Evolutionary conservation across 345 rosid genomes (phyloP).

Genomic region (Eucalyptus marginata): DNA sequence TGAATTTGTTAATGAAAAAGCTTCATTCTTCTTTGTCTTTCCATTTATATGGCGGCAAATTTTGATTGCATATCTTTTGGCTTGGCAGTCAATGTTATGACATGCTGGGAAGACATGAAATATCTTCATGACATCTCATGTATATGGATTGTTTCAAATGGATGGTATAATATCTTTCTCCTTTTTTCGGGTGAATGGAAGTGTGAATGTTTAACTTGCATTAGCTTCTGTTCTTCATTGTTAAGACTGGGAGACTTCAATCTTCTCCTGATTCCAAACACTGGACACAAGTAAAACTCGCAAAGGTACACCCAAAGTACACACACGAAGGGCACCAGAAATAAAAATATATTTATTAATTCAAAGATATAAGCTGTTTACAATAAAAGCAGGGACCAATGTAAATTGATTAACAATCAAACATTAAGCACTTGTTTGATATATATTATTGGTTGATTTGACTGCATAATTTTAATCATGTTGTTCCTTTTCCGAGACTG

Average conservation of each 20-base stretch:
- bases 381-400: neutral
- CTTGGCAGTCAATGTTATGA: neutral
- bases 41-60: neutral
- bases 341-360: neutral
- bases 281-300: no score
- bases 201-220: neutral
- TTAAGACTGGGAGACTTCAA: neutral
- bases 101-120: neutral
- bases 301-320: neutral
- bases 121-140: neutral
- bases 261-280: neutral
- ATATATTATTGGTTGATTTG: no score
- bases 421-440: neutral
- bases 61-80: neutral
- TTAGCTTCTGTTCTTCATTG: neutral
- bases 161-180: neutral
- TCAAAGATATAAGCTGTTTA: neutral
- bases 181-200: neutral
- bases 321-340: neutral
- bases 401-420: neutral
- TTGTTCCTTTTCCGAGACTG: no score
- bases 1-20: neutral
- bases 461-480: no score
- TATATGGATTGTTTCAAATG: neutral
- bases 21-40: neutral